Conservation (phyloP, 129 eudicot genomes). For the Chrysanthemum lavandulifolium region DNA sequence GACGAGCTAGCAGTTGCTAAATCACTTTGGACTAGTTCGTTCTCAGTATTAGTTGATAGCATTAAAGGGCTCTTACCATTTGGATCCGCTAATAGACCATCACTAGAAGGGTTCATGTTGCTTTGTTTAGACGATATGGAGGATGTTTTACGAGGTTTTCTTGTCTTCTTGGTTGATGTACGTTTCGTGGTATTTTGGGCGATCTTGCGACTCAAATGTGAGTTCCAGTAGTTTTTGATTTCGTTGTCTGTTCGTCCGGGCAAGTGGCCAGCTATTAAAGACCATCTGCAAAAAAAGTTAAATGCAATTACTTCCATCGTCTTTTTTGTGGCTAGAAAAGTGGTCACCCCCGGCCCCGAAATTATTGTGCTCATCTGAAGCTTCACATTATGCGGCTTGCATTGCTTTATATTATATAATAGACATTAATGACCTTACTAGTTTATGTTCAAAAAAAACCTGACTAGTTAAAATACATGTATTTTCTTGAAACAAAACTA, state of each 20-base stretch:
- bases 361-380: background rate
- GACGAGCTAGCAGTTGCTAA: constrained; percentile 1
- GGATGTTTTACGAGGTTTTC: constrained; percentile 15
- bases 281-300: constrained; percentile 57
- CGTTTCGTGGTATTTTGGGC: constrained; percentile 11
- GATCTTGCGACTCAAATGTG: constrained; percentile 67
- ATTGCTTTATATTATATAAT: too few relatives aligned
- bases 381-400: too few relatives aligned
- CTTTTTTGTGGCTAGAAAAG: background rate
- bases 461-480: too few relatives aligned
- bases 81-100: too few relatives aligned
- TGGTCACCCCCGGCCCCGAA: background rate
- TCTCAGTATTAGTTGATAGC: too few relatives aligned
- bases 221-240: constrained; percentile 84
- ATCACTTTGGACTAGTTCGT: background rate
- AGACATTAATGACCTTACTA: too few relatives aligned
- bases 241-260: constrained; percentile 95
- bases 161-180: background rate
- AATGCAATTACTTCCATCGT: background rate
- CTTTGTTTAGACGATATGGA: constrained; percentile 1
- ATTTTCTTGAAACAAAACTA: too few relatives aligned
- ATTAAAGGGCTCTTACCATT: too few relatives aligned
- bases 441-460: too few relatives aligned
- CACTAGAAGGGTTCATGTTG: constrained; percentile 2
- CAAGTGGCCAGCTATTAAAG: constrained; percentile 62